phyloP scores from a whole-genome alignment of 805 yeast genomes.

The Trichomonascus vanleenenianus region DNA sequence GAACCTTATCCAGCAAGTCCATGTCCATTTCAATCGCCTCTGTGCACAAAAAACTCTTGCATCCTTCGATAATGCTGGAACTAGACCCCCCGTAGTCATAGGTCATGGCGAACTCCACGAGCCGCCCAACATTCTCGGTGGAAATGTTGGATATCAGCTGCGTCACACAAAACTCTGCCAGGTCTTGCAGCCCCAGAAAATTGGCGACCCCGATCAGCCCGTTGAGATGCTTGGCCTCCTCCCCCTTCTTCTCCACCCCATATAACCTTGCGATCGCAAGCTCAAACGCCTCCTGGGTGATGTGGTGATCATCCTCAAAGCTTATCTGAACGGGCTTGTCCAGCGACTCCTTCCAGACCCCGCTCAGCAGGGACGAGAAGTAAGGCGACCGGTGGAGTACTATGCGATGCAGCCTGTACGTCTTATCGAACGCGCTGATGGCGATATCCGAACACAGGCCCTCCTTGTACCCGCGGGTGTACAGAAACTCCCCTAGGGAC shows the following conservation, averaged over 20 bases:
- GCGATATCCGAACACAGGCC: constrained; percentile 10
- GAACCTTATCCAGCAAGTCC: constrained; percentile 41
- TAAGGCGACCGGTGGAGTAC: constrained; percentile 41
- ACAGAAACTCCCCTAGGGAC: constrained; percentile 7
- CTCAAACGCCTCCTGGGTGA: constrained; percentile 41
- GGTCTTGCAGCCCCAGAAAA: constrained; percentile 39
- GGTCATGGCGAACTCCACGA: constrained; percentile 36
- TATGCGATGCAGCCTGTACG: constrained; percentile 40
- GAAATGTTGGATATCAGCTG: constrained; percentile 30
- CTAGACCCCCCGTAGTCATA: constrained; percentile 42
- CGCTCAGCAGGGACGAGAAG: constrained; percentile 38
- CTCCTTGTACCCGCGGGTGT: constrained; percentile 6
- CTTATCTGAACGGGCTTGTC: constrained; percentile 22
- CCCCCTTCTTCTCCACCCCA: constrained; percentile 33
- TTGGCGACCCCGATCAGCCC: constrained; percentile 40
- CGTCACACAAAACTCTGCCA: constrained; percentile 39
- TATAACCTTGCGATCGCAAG: constrained; percentile 40
- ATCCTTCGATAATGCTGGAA: constrained; percentile 38
- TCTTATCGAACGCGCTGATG: constrained; percentile 35
- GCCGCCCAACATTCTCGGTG: constrained; percentile 32
- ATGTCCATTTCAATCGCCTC: constrained; percentile 45
- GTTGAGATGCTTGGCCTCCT: constrained; percentile 32
- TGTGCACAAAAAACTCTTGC: constrained; percentile 38
- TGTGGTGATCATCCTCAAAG: constrained; percentile 29
- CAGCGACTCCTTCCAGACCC: constrained; percentile 33